These are phyloP conservation scores for Cladosporium sp. DNA, from an alignment of 2,329 filamentous ascomycete genomes.

Conservation along the genomic window DNA sequence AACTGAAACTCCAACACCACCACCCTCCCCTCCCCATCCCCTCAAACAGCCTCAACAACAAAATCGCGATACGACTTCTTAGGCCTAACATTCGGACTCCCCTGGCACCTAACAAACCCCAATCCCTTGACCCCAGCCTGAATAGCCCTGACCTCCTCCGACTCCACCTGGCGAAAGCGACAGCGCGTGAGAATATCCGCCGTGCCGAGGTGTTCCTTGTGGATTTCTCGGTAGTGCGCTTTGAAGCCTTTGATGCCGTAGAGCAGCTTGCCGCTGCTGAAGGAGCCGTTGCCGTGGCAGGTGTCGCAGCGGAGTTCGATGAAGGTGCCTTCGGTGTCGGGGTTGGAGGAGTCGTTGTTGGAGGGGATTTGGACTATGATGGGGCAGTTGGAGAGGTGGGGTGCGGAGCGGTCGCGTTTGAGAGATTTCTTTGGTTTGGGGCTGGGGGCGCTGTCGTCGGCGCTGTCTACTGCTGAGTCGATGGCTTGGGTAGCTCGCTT, in stretches of 20 bases:
- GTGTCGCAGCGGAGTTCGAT: constrained; percentile 3
- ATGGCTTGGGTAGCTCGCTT: not conserved
- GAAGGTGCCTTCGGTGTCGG: not conserved
- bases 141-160: not conserved
- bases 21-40: no score
- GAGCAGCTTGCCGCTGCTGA: constrained; percentile 4
- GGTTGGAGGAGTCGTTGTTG: not conserved
- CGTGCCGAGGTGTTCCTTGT: not conserved
- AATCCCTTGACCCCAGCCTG: not conserved
- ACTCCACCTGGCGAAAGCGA: not conserved
- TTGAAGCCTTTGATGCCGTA: constrained; percentile 7
- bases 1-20: no score
- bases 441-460: not conserved
- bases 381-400: not conserved
- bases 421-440: not conserved
- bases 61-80: constrained; percentile 6
- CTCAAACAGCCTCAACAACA: not conserved
- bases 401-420: not conserved
- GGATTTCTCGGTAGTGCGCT: not conserved
- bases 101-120: not conserved
- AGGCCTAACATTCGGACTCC: constrained; percentile 1
- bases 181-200: not conserved
- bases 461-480: not conserved
- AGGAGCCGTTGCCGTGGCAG: constrained; percentile 4
- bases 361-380: not conserved